Percentiles rank a stretch among this genome's conserved stretches.
Evolutionary conservation across 78 protist species (phyloP).

Genomic region (Monosiga brevicollis): DNA sequence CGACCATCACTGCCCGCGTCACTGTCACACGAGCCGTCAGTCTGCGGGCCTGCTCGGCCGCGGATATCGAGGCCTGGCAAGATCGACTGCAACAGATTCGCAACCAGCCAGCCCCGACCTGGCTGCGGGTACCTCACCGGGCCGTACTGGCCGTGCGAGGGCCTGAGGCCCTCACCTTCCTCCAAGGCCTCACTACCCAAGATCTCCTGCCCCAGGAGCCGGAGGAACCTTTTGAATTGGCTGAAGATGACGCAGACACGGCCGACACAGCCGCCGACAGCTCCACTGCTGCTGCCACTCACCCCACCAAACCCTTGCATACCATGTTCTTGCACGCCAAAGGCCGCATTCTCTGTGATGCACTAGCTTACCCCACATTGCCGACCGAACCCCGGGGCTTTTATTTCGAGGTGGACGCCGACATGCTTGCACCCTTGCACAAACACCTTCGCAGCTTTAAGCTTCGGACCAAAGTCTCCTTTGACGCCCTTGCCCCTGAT

Average conservation of each 20-base stretch:
- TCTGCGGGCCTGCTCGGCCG: no score
- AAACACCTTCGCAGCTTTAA: neutral
- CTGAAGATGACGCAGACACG: neutral
- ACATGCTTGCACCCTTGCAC: neutral
- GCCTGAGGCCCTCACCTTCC: neutral
- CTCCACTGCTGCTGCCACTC: neutral
- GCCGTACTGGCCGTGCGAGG: neutral
- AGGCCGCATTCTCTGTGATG: slow-evolving; percentile 13
- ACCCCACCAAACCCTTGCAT: neutral
- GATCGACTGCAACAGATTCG: no score
- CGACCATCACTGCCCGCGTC: no score
- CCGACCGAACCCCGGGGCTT: neutral
- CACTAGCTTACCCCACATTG: neutral
- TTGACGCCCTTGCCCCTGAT: neutral
- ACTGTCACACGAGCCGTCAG: no score
- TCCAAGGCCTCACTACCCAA: neutral
- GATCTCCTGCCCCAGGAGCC: neutral
- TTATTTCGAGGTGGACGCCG: neutral
- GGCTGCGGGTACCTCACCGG: no score
- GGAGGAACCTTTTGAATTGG: neutral
- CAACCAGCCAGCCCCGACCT: no score
- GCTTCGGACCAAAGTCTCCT: neutral
- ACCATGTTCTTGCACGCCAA: neutral
- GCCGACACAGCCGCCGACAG: neutral
- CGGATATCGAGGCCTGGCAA: no score